These are phyloP conservation scores for Chrysophaeum taylorii DNA, from an alignment of 352 stramenopile genomes.

Conservation along the genomic window DNA sequence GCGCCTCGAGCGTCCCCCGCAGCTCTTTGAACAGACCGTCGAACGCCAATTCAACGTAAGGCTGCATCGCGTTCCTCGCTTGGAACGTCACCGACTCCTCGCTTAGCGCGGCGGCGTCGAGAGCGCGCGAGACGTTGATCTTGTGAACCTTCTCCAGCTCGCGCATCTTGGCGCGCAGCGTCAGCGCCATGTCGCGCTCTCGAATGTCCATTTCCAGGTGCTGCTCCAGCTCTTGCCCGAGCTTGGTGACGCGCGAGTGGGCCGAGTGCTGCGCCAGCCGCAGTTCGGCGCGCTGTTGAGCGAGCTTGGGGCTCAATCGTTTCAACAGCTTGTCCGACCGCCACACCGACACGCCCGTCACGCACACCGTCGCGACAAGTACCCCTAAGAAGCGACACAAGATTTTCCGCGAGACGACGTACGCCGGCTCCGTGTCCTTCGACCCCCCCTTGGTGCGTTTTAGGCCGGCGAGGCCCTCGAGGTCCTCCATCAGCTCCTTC, in stretches of 20 bases:
- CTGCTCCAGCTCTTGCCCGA: constrained; percentile 14
- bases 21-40: constrained; percentile 7
- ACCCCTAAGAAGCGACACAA: not conserved
- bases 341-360: not conserved
- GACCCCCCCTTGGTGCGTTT: not conserved
- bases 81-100: not conserved
- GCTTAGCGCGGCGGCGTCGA: not conserved
- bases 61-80: not conserved
- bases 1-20: not conserved
- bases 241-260: not conserved
- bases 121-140: not conserved
- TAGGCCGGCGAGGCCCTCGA: not conserved
- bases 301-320: not conserved
- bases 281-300: not conserved
- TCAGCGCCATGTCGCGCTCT: not conserved
- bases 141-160: not conserved
- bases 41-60: not conserved
- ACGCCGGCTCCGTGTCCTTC: not conserved
- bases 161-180: not conserved
- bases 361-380: no score
- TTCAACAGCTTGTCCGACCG: not conserved
- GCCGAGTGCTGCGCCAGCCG: not conserved
- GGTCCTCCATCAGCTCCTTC: constrained; percentile 13
- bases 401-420: not conserved
- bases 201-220: constrained; percentile 12